Percentiles rank a stretch among this genome's conserved stretches.
phyloP scores from a whole-genome alignment of 2,329 filamentous ascomycete species.

The Dactylella cylindrospora region DNA sequence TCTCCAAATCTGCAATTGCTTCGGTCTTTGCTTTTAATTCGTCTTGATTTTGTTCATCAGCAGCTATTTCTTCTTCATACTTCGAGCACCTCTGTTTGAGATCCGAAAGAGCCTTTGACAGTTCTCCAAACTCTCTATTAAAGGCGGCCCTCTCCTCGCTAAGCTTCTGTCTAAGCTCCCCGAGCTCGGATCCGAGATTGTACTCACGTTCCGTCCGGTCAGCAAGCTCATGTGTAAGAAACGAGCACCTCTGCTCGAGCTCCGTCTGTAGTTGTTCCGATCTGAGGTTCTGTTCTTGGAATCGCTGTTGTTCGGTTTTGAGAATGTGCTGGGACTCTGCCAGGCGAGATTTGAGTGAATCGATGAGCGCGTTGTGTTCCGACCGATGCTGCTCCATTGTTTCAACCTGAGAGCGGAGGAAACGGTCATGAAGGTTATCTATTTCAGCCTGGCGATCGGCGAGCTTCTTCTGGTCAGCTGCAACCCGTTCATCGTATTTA shows the following conservation, averaged over 20 bases:
- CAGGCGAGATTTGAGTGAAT: slow-evolving; percentile 29
- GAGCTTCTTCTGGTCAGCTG: slow-evolving; percentile 7
- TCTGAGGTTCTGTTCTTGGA: slow-evolving; percentile 20
- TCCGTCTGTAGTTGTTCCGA: slow-evolving; percentile 22
- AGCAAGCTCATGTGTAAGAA: slow-evolving; percentile 30
- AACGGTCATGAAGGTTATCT: slow-evolving; percentile 23
- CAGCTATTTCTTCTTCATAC: slow-evolving; percentile 20
- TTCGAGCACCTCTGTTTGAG: slow-evolving; percentile 17
- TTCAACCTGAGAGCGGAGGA: slow-evolving; percentile 33
- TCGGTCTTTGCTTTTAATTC: slow-evolving; percentile 14
- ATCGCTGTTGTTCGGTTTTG: no score
- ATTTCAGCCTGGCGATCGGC: slow-evolving; percentile 32
- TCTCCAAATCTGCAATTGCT: slow-evolving; percentile 6
- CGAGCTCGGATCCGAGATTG: slow-evolving; percentile 30
- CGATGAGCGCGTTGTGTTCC: slow-evolving; percentile 30
- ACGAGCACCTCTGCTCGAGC: slow-evolving; percentile 23
- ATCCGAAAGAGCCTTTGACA: slow-evolving; percentile 24
- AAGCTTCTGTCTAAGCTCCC: slow-evolving; percentile 25
- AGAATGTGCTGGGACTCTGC: slow-evolving; percentile 9
- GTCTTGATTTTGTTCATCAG: slow-evolving; percentile 12
- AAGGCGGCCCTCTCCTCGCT: slow-evolving; percentile 34
- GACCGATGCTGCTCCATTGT: slow-evolving; percentile 24
- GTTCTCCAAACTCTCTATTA: slow-evolving; percentile 31
- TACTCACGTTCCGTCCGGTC: slow-evolving; percentile 41
- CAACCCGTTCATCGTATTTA: not conserved